Evolutionary conservation across 1,284 basidiomycete species (phyloP), one percentile per base, ranked within the genome.

Genomic region (Boletus sp.): DNA sequence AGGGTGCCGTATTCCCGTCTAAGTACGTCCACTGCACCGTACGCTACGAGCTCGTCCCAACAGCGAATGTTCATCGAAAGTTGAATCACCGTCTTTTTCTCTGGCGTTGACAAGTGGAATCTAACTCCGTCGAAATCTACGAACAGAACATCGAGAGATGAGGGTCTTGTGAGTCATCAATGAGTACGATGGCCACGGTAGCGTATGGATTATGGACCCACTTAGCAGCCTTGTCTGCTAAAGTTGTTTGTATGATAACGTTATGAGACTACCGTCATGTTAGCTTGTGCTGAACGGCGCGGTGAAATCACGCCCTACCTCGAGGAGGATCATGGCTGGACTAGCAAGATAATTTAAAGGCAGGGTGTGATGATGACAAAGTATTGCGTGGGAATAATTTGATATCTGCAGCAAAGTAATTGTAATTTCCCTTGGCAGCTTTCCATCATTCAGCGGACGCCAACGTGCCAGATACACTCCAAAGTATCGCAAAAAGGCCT

Each of bases 51-150:
- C 73, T 99, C 94, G 60, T 89, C 83, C 96, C 96, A 99, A 80
- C 97, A 99, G 56, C 91, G 88, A 64, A 99, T 96, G 74, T 89
- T 89, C 94, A 99, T 99, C 37, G 96, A 98, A 18, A 99, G 84
- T 41, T 92, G 80, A 22, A 96, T 77, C 2, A 85, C 75, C 3
- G 90, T 89, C 73, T 94, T 94, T 70, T 88, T 86, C 44, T 92
- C 86, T 4, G 91, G 89, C 0, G 94, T 95, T 13, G 91, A 92
- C 54, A 99, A 76, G 73, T 92, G 95, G 78, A 98, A 99, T 50
- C 94, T 85, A 53, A 99, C 96, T 52, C 94, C 92, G 76, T 99
- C 97, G 70, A 95, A 99, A 77, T 99, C 96, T 56, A 98, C 96
- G 67, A 99, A 98, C 60, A 92, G 87, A 60, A 98, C 91, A 77